Evolutionary conservation across 176 grass and related monocot species (phyloP), one percentile per base, ranked within the genome.

Genomic region (Aegilops sharonensis): DNA sequence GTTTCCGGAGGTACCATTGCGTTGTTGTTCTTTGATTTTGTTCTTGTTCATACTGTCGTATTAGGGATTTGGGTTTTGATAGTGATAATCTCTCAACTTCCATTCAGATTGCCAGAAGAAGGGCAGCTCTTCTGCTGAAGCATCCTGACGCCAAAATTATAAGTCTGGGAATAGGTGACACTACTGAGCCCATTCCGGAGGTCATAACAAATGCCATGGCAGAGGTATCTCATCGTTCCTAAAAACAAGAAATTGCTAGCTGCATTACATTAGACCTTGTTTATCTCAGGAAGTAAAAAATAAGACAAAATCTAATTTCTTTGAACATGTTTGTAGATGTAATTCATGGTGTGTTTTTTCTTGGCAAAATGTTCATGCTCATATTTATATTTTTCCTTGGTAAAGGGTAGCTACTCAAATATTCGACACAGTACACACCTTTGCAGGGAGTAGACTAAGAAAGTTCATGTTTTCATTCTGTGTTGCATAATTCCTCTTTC

Each of bases 81-180:
- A 66, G 10, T 81, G 67, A 6, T 76, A 31, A 64, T 84, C 71
- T 88, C 15, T 63, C 50, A 29, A 17, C 64, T 42, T 11, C 50
- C 11, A 12, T 66, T 42, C 68, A 99, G 94, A 96, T 99, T 88
- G 92, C 90, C 71, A 94, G 97, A 90, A 92, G 97, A 86, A 94
- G 87, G 42, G 64, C 92, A 34, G 92, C 89, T 2, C 97, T 96
- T 83, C 56, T 99, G 87, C 37, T 87, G 24, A 96, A 99, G 78
- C 59, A 88, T 61, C 97, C 97, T 45, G 94, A 95, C 86, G 97
- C 88, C 35, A 75, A 95, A 75, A 92, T 98, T 30, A 95, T 98
- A 83, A 98, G 95, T 84, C 91, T 99, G 32, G 97, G 97, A 25
- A 99, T 99, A 80, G 94, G 94, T 83, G 94, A 99, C 77, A 96